Conservation (phyloP, 1,284 basidiomycete species). For the Apiotrichum montevideense region DNA sequence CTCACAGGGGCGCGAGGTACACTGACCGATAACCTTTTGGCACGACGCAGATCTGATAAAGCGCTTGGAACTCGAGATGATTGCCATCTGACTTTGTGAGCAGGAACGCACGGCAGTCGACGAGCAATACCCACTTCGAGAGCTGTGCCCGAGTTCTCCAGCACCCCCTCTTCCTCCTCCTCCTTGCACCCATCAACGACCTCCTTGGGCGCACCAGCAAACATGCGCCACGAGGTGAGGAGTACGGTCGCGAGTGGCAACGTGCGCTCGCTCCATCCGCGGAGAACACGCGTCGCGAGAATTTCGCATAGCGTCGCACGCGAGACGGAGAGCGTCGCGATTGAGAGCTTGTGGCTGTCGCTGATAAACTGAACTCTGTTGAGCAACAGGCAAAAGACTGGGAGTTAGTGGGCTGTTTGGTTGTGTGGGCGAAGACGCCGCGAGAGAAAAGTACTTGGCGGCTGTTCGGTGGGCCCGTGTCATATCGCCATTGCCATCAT, state of each 20-base stretch:
- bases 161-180: slow-evolving; percentile 60
- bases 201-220: slow-evolving; percentile 66
- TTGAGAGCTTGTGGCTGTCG: slow-evolving; percentile 56
- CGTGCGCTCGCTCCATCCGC: slow-evolving; percentile 67
- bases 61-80: slow-evolving; percentile 71
- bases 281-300: slow-evolving; percentile 72
- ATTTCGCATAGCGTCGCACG: slow-evolving; percentile 82
- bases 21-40: slow-evolving; percentile 69
- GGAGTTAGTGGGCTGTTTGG: neutral
- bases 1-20: neutral
- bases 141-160: slow-evolving; percentile 76
- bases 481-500: too few species aligned
- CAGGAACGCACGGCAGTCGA: too few species aligned
- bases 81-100: slow-evolving; percentile 57
- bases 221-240: slow-evolving; percentile 82
- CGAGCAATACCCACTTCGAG: slow-evolving; percentile 54
- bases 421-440: too few species aligned
- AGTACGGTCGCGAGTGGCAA: slow-evolving; percentile 71
- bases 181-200: slow-evolving; percentile 60
- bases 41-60: slow-evolving; percentile 82
- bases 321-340: slow-evolving; percentile 61
- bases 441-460: too few species aligned
- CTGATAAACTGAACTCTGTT: slow-evolving; percentile 79
- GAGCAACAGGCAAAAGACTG: slow-evolving; percentile 79
- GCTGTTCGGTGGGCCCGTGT: too few species aligned